These are phyloP conservation scores for Carex sylvatica DNA, from an alignment of 202 grass and related monocot genomes.

Conservation along the genomic window DNA sequence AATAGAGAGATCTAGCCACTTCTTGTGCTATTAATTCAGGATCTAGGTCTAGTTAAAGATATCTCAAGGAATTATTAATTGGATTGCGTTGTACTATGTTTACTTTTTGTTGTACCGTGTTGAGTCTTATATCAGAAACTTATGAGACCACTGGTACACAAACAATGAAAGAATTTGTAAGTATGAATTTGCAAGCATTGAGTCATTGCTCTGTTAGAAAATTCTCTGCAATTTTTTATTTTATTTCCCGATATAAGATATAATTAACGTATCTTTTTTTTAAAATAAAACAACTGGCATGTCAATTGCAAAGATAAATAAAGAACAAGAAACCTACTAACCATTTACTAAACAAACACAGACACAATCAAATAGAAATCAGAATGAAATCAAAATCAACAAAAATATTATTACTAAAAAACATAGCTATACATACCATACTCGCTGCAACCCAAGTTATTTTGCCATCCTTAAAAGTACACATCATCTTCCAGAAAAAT, in stretches of 20 bases:
- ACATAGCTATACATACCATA: no score
- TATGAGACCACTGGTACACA: conserved; percentile 19
- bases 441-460: no score
- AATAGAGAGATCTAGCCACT: not conserved
- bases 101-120: not conserved
- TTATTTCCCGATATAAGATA: not conserved
- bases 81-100: not conserved
- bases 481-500: no score
- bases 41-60: not conserved
- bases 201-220: not conserved
- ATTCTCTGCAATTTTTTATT: not conserved
- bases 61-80: not conserved
- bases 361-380: not conserved
- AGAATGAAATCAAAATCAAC: not conserved
- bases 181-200: not conserved
- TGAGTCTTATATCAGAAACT: not conserved
- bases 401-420: not conserved
- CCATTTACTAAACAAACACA: not conserved
- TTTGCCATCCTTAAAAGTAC: no score
- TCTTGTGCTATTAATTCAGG: not conserved
- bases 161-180: not conserved
- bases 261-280: not conserved
- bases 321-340: not conserved
- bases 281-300: not conserved
- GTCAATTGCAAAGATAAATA: not conserved